Evolutionary conservation across 225 moss, liverwort and hornwort species (phyloP).

Genomic region (Marchantia paleacea): DNA sequence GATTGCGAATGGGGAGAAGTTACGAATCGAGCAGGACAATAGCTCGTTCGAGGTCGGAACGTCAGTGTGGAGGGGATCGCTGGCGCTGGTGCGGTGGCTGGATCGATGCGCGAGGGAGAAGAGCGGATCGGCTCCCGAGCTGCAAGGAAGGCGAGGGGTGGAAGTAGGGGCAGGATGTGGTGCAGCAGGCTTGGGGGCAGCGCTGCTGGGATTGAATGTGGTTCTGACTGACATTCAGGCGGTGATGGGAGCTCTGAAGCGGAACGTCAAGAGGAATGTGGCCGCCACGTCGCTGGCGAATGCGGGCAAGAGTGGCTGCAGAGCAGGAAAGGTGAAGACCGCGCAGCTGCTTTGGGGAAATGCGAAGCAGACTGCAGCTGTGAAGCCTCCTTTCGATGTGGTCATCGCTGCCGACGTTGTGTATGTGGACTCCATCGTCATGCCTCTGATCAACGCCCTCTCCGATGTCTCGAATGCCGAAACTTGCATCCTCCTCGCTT

Average conservation of each 20-base stretch:
- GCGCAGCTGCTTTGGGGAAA: slow-evolving; percentile 72
- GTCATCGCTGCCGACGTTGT: slow-evolving; percentile 83
- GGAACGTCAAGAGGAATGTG: slow-evolving; percentile 78
- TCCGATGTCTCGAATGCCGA: slow-evolving; percentile 58
- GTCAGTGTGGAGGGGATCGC: slow-evolving; percentile 70
- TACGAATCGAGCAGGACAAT: slow-evolving; percentile 84
- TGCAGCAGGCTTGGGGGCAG: slow-evolving; percentile 71
- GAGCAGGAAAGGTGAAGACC: slow-evolving; percentile 62
- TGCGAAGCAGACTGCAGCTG: slow-evolving; percentile 63
- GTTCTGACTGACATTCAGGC: slow-evolving; percentile 68
- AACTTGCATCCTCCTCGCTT: slow-evolving; percentile 59
- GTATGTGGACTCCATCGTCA: slow-evolving; percentile 78
- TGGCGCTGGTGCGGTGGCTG: slow-evolving; percentile 70
- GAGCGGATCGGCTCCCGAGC: slow-evolving; percentile 27
- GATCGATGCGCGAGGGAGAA: slow-evolving; percentile 45
- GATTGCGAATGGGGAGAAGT: slow-evolving; percentile 54
- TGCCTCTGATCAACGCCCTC: slow-evolving; percentile 64
- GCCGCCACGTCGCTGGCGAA: slow-evolving; percentile 42
- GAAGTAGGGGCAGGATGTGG: slow-evolving; percentile 82
- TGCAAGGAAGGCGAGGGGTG: slow-evolving; percentile 40
- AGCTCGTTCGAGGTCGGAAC: slow-evolving; percentile 86
- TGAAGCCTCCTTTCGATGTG: slow-evolving; percentile 74
- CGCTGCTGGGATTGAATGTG: slow-evolving; percentile 64
- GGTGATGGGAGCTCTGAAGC: slow-evolving; percentile 77
- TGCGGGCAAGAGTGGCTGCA: slow-evolving; percentile 47